phyloP scores from a whole-genome alignment of 2,329 filamentous ascomycete species.

The Mollisiaceae sp. region DNA sequence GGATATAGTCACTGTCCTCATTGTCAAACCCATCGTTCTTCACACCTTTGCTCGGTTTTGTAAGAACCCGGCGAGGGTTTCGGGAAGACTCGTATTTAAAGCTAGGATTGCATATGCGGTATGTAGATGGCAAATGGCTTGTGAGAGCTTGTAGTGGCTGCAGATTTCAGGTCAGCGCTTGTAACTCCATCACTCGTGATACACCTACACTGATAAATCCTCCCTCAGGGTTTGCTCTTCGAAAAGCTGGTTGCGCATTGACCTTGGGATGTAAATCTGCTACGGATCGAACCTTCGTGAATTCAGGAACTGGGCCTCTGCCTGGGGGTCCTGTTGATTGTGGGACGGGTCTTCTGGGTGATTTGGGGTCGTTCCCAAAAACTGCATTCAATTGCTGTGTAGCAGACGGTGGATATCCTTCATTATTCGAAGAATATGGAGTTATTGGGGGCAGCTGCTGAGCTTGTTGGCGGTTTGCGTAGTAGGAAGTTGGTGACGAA shows the following conservation, averaged over 20 bases:
- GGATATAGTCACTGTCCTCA: slow-evolving; percentile 98
- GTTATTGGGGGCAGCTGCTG: slow-evolving; percentile 78
- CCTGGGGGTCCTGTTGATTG: slow-evolving; percentile 51
- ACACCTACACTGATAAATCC: slow-evolving; percentile 91
- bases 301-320: slow-evolving; percentile 82
- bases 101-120: slow-evolving; percentile 95
- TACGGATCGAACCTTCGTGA: slow-evolving; percentile 75
- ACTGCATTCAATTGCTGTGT: slow-evolving; percentile 74
- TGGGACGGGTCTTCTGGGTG: slow-evolving; percentile 59
- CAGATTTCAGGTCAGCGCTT: slow-evolving; percentile 35
- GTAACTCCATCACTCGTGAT: slow-evolving; percentile 2
- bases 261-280: slow-evolving; percentile 81
- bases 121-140: slow-evolving; percentile 89
- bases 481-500: slow-evolving; percentile 62
- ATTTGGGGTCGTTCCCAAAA: slow-evolving; percentile 61
- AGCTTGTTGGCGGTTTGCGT: slow-evolving; percentile 48
- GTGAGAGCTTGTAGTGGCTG: slow-evolving; percentile 96
- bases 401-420: slow-evolving; percentile 73
- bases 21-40: slow-evolving; percentile 99
- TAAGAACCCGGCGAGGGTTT: slow-evolving; percentile 92
- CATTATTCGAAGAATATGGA: slow-evolving; percentile 70
- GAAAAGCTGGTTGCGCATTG: slow-evolving; percentile 86
- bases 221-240: slow-evolving; percentile 93
- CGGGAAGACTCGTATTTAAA: slow-evolving; percentile 99
- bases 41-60: slow-evolving; percentile 96